phyloP scores from a whole-genome alignment of 2,329 filamentous ascomycete genomes.

The Cryphonectria parasitica region DNA sequence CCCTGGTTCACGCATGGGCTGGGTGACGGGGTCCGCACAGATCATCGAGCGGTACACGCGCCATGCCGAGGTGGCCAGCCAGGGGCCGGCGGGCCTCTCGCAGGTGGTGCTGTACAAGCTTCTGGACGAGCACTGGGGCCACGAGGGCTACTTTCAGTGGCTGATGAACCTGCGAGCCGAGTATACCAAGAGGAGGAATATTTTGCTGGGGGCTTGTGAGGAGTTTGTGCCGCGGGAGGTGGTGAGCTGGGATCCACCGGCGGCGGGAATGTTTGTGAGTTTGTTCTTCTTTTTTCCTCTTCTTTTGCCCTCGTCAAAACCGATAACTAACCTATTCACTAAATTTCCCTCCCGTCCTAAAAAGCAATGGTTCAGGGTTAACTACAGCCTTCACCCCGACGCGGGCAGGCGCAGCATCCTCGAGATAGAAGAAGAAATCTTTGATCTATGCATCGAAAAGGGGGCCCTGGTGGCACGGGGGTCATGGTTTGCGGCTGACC shows the following conservation, averaged over 20 bases:
- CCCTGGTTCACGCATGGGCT: constrained; percentile 80
- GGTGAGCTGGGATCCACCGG: constrained; percentile 78
- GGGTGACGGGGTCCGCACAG: constrained; percentile 87
- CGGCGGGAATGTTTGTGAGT: constrained; percentile 93
- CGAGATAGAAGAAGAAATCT: constrained; percentile 85
- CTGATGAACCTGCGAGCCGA: constrained; percentile 78
- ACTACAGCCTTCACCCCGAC: constrained; percentile 68
- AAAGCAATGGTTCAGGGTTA: constrained; percentile 72
- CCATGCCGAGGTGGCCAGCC: constrained; percentile 81
- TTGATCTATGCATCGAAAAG: constrained; percentile 73
- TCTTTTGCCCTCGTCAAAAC: neutral
- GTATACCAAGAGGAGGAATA: constrained; percentile 80
- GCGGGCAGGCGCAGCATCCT: constrained; percentile 56
- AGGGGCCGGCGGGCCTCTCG: constrained; percentile 83
- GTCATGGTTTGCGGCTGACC: constrained; percentile 88
- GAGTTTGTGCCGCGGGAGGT: constrained; percentile 73
- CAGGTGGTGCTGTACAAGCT: constrained; percentile 87
- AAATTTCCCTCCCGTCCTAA: neutral
- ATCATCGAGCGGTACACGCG: constrained; percentile 81
- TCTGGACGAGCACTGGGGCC: constrained; percentile 92
- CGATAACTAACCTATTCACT: neutral
- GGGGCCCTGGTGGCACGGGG: constrained; percentile 83
- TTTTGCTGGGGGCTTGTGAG: constrained; percentile 79
- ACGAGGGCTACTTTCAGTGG: constrained; percentile 88
- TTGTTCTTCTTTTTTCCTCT: neutral